Percentiles rank a stretch among this genome's conserved stretches.
These are phyloP conservation scores for Kwoniella europaea DNA, from an alignment of 768 basidiomycete genomes.

Conservation along the genomic window DNA sequence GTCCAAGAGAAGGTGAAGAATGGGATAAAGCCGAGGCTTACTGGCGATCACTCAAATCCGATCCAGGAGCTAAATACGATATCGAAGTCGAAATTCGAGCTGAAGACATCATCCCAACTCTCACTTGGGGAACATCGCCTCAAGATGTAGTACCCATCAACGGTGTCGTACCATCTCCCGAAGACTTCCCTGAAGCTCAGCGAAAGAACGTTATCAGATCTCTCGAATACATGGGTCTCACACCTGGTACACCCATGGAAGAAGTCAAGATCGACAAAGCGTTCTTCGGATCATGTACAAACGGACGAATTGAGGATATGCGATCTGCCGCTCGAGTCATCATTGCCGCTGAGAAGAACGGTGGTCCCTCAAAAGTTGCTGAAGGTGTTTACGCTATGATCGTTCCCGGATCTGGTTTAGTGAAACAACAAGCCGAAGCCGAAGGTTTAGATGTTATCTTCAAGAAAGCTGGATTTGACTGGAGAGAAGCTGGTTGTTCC, in stretches of 20 bases:
- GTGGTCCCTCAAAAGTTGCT: constrained; percentile 69
- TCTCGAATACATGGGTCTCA: constrained; percentile 84
- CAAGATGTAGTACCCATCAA: constrained; percentile 85
- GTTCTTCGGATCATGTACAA: constrained; percentile 94
- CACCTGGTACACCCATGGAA: constrained; percentile 76
- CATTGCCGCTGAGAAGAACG: constrained; percentile 69
- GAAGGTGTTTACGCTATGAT: constrained; percentile 81
- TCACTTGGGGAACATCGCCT: constrained; percentile 92
- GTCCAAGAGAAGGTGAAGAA: constrained; percentile 74
- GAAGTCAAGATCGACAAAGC: constrained; percentile 82
- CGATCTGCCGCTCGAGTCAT: constrained; percentile 82
- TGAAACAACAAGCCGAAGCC: constrained; percentile 88
- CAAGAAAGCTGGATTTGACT: constrained; percentile 89
- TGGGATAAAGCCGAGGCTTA: constrained; percentile 87
- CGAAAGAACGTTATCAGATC: constrained; percentile 74
- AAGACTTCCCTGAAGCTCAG: constrained; percentile 69
- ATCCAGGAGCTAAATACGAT: constrained; percentile 83
- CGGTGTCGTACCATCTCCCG: constrained; percentile 77
- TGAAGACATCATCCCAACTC: constrained; percentile 83
- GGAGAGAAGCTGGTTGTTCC: constrained; percentile 93
- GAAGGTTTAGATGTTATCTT: constrained; percentile 86
- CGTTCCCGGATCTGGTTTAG: constrained; percentile 86
- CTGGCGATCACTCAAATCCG: constrained; percentile 77
- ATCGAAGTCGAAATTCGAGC: constrained; percentile 78
- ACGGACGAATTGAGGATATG: constrained; percentile 90